phyloP scores from a whole-genome alignment of 148 eudicot species.

The Amaranthus cruentus region DNA sequence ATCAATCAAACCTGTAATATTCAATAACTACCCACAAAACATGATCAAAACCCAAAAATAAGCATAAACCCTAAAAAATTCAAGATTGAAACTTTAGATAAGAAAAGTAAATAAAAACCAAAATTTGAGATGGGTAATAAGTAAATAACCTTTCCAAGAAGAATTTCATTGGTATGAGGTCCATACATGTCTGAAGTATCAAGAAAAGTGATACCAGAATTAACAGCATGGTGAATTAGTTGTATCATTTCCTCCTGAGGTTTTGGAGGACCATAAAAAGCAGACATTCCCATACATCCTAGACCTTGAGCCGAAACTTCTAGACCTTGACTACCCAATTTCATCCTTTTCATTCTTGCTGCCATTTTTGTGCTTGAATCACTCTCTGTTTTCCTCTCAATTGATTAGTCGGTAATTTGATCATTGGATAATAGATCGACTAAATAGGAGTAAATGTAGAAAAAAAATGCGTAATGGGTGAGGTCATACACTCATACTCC shows the following conservation, averaged over 20 bases:
- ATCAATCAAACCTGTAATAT: too few relatives aligned
- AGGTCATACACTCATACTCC: too few relatives aligned
- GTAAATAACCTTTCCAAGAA: constrained; percentile 33
- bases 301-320: constrained; percentile 37
- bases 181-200: constrained; percentile 42
- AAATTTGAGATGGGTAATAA: not conserved
- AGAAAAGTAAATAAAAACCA: not conserved
- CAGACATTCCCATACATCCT: constrained; percentile 39
- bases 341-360: constrained; percentile 22
- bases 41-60: not conserved
- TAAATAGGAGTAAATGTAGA: too few relatives aligned
- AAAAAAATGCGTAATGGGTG: too few relatives aligned
- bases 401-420: too few relatives aligned
- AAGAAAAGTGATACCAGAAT: constrained; percentile 33
- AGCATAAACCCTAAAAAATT: not conserved
- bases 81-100: not conserved
- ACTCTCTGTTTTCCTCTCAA: too few relatives aligned
- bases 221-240: constrained; percentile 32
- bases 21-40: not conserved
- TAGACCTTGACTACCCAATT: constrained; percentile 33
- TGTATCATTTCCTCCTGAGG: constrained; percentile 34
- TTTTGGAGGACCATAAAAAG: constrained; percentile 30
- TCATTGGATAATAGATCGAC: too few relatives aligned
- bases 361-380: not conserved
- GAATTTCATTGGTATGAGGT: constrained; percentile 40